Base-by-base conservation (phyloP, 768 basidiomycete genomes). In the Cyclocybe cylindracea region DNA sequence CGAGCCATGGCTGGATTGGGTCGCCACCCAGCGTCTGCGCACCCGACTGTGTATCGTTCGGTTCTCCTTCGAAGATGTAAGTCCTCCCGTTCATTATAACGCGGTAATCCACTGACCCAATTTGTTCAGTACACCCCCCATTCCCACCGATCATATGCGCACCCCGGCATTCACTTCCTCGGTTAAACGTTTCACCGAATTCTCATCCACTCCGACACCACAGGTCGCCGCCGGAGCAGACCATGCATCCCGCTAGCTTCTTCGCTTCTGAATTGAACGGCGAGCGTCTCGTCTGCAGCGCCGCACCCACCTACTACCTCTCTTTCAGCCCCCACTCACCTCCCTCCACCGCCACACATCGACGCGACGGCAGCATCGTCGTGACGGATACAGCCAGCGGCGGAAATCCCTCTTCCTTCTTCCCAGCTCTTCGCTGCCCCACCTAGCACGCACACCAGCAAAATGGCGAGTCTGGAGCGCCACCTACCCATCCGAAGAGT, bases 261-360 rank as follows among this genome's bases (percentile, higher is more conserved):
- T 4, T 73, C 77, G n/a, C 61, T 78, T 36, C 50, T 66, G 10
- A 63, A 65, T 39, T 78, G 77, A 71, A 75, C 50, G 69, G 65
- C 19, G 63, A 71, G 13, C 44, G 56, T 3, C 44, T 57, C 39
- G 57, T 50, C 60, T 36, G 43, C 62, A 1, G 46, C 58, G 13
- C 60, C 60, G 5, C 63, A 61, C 60, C 61, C 0, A 61, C 59
- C 4, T 61, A 61, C 33, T 64, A 46, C 52, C 50, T 60, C 14
- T 60, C 56, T 24, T 59, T 58, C 14, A 58, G n/a, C 56, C 39
- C 58, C 61, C 7, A 51, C 61, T 9, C 58, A 59, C n/a, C 49
- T 63, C 48, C 50, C 51, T 16, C 36, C 53, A 32, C 53, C 57
- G 43, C 49, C 58, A 13, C 54, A 48, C 5, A 46, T 59, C 7